These are phyloP conservation scores for Apium graveolens DNA, from an alignment of 129 eudicot species.

Conservation along the genomic window DNA sequence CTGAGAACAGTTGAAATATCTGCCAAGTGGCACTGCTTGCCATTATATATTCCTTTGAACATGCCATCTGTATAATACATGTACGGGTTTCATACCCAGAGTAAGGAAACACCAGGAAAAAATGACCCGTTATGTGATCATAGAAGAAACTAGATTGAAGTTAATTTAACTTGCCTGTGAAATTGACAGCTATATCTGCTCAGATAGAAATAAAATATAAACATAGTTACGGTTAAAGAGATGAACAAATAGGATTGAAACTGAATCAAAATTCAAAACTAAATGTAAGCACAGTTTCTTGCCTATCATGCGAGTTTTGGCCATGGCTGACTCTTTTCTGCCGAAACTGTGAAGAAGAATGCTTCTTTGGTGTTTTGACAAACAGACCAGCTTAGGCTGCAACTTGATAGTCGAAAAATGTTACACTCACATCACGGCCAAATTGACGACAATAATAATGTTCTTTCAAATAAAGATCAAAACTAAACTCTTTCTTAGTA, in stretches of 20 bases:
- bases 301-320: conserved; percentile 80
- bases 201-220: conserved; percentile 2
- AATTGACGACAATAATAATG: not conserved
- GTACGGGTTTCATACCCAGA: not conserved
- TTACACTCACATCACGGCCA: not conserved
- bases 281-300: conserved; percentile 12
- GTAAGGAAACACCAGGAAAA: not conserved
- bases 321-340: conserved; percentile 31
- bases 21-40: conserved; percentile 75
- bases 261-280: not conserved
- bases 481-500: not conserved
- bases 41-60: conserved; percentile 93
- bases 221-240: not conserved
- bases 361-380: not conserved
- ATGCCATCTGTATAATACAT: conserved; percentile 54
- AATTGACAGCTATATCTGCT: conserved; percentile 91
- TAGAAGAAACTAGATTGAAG: not conserved
- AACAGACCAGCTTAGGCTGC: not conserved
- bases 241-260: not conserved
- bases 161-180: conserved; percentile 53
- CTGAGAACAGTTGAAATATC: conserved; percentile 69
- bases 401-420: not conserved
- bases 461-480: not conserved
- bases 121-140: not conserved
- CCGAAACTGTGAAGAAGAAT: not conserved